Conservation (phyloP, 345 rosid genomes). For the Dimocarpus longan region DNA sequence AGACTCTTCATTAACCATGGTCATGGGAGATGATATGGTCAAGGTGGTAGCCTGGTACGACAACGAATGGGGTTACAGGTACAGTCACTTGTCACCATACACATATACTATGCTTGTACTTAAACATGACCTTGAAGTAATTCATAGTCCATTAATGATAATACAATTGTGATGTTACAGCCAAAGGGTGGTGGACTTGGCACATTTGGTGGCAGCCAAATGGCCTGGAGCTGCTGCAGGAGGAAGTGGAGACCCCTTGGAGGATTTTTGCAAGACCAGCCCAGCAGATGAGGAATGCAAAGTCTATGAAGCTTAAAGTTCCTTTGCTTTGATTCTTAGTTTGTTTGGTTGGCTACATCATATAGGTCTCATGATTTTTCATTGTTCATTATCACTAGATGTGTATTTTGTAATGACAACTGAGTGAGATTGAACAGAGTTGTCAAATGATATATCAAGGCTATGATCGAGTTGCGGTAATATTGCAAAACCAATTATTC, state of each 20-base stretch:
- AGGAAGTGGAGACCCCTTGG: conserved; percentile 92
- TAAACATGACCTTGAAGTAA: not conserved
- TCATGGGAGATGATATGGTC: conserved; percentile 98
- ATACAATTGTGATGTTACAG: conserved; percentile 40
- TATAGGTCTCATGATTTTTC: conserved; percentile 12
- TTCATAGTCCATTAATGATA: not conserved
- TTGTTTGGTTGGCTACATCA: conserved; percentile 1
- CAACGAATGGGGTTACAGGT: conserved; percentile 99
- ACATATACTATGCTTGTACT: not conserved
- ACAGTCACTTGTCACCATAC: not conserved
- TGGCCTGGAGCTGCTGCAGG: conserved; percentile 70
- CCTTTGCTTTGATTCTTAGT: not conserved
- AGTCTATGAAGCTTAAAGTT: conserved; percentile 67
- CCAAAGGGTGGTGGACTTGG: conserved; percentile 97
- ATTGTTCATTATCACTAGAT: conserved; percentile 14
- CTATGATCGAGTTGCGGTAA: conserved; percentile 11
- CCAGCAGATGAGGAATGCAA: conserved; percentile 94
- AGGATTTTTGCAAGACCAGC: conserved; percentile 86
- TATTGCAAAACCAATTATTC: not conserved
- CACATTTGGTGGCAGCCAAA: conserved; percentile 80
- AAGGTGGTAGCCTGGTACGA: conserved; percentile 99
- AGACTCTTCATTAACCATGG: conserved; percentile 93
- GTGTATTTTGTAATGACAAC: conserved; percentile 22
- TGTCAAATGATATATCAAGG: conserved; percentile 5
- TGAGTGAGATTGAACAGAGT: conserved; percentile 18